Conservation (phyloP, 495 filamentous ascomycete species). For the Aspergillus diversus region DNA sequence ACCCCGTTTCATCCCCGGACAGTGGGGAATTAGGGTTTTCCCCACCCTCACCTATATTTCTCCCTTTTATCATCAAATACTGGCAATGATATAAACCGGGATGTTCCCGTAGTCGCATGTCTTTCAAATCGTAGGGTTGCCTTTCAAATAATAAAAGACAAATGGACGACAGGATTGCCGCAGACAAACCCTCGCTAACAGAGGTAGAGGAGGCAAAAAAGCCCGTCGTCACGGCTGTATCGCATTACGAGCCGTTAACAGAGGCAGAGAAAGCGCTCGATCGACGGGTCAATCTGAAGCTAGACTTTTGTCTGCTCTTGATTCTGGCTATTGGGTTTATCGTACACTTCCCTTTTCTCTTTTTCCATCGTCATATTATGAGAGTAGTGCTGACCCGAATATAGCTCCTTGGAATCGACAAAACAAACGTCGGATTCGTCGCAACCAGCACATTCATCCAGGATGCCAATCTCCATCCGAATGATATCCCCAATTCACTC, state of each 20-base stretch:
- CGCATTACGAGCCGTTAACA: constrained; percentile 4
- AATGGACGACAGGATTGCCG: no score
- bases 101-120: no score
- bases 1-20: neutral
- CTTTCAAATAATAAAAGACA: no score
- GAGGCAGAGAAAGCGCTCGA: constrained; percentile 6
- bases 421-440: constrained; percentile 11
- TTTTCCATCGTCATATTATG: neutral
- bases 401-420: constrained; percentile 10
- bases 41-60: no score
- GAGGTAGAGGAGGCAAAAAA: constrained; percentile 11
- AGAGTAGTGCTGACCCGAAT: no score
- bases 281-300: neutral
- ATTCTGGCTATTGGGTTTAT: constrained; percentile 13
- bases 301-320: constrained; percentile 6
- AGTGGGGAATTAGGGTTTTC: constrained; percentile 5
- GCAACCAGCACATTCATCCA: constrained; percentile 10
- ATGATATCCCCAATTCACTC: constrained; percentile 12
- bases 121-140: no score
- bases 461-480: constrained; percentile 8
- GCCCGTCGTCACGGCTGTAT: neutral
- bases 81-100: no score
- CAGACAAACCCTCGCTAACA: neutral
- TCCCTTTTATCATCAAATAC: no score
- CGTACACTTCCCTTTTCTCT: neutral